Base-by-base conservation (phyloP, 2,329 filamentous ascomycete genomes). In the Microcyclospora tardicrescens region DNA sequence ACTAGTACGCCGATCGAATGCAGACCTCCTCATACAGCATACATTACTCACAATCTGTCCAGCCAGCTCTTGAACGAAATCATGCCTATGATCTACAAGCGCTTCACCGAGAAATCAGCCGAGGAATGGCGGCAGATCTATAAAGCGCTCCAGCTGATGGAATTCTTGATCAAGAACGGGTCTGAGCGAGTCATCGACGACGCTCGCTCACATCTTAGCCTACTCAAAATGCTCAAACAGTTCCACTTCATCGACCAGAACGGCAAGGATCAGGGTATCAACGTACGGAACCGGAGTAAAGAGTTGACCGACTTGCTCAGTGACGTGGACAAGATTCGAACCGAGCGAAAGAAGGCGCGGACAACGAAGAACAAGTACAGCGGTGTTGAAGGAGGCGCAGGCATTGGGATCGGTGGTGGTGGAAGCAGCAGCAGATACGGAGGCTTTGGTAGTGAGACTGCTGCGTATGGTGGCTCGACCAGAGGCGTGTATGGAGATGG, bases 81-180 rank as follows among this genome's bases (percentile, higher is more conserved):
- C 60, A 98, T 98, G 91, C 91, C 91, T 49, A 91, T 98, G 85
- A 94, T 98, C 58, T 98, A 98, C 69, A 91, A 93, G 57, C 84
- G 91, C 48, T 98, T 98, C 63, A 98, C 91, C 44, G 91, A 98
- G 61, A 98, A 98, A 69, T 75, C 86, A 6, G 89, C 91, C 40
- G 91, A 98, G 61, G 91, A 98, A 66, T 98, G 91, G 91, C 77
- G 91, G 50, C 91, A 98, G 63, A 98, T 98, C 58, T 98, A 98
- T 74, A 98, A 98, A 71, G 71, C 72, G 9, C 78, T 98, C 16
- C 91, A 96, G 71, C 73, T 98, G 40, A 80, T 98, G 58, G 89
- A 98, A 61, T 93, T 94, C 57, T 75, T 98, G 27, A 81, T 98
- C 65, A 98, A 98, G 70, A 91, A 98, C 61, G 91, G 91, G 45